Evolutionary conservation across 2,329 filamentous ascomycete genomes (phyloP).

Genomic region (Orbilia ellipsospora): DNA sequence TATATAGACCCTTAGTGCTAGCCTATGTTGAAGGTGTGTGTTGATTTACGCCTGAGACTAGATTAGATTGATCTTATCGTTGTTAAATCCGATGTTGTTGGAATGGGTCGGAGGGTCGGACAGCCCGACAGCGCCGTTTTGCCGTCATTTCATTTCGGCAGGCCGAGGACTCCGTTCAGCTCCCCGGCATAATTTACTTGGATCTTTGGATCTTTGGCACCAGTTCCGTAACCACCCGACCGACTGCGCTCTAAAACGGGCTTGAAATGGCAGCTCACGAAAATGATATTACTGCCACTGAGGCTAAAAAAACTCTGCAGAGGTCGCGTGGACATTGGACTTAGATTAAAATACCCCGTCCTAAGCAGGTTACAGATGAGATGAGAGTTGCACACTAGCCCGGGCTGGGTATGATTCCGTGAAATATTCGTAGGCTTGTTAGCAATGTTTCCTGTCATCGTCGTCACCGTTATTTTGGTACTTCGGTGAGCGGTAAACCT

Average conservation of each 20-base stretch:
- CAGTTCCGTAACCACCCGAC: slow-evolving; percentile 34
- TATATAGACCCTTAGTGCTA: too few relatives aligned
- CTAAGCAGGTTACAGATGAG: background rate
- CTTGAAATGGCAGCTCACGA: slow-evolving; percentile 40
- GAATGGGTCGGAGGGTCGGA: too few relatives aligned
- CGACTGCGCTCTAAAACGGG: slow-evolving; percentile 1
- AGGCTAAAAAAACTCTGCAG: slow-evolving; percentile 17
- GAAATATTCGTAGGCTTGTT: background rate
- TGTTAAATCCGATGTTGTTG: too few relatives aligned
- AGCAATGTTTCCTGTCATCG: background rate
- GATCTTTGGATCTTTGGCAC: too few relatives aligned
- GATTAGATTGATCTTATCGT: background rate
- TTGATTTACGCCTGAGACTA: too few relatives aligned
- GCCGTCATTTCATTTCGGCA: too few relatives aligned
- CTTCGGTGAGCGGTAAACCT: too few relatives aligned
- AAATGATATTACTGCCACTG: slow-evolving; percentile 8
- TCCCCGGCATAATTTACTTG: too few relatives aligned
- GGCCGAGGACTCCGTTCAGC: too few relatives aligned
- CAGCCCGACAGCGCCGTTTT: background rate
- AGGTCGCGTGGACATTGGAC: slow-evolving; percentile 29
- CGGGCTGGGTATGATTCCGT: slow-evolving; percentile 4
- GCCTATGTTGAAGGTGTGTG: too few relatives aligned
- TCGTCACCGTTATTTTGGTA: too few relatives aligned
- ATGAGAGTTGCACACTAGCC: slow-evolving; percentile 5
- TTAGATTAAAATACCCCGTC: background rate